A percentile compares a stretch with the other conserved stretches of the same genome.
Evolutionary conservation across 2,329 filamentous ascomycete genomes (phyloP).

Genomic region (Apiospora pterosperma): DNA sequence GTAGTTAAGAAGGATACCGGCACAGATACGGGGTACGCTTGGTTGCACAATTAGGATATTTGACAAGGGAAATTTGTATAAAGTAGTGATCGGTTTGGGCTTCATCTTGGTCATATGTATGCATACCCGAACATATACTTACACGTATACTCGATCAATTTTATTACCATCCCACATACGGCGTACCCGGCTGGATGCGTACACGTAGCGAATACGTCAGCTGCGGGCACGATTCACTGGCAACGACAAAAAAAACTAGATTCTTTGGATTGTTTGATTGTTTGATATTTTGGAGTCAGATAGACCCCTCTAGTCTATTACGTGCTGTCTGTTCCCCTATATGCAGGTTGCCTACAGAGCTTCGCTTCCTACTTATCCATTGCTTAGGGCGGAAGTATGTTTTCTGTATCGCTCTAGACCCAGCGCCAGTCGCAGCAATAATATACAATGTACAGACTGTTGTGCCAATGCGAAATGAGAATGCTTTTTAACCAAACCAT

Average conservation of each 20-base stretch:
- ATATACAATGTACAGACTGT: background rate
- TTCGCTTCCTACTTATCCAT: background rate
- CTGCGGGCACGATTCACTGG: background rate
- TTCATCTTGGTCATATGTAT: background rate
- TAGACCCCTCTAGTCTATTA: background rate
- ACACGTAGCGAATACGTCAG: background rate
- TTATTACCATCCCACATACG: background rate
- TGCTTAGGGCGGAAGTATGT: background rate
- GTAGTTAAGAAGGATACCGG: no score
- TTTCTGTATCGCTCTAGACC: background rate
- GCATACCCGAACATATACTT: background rate
- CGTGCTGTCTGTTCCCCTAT: background rate
- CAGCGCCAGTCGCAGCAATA: background rate
- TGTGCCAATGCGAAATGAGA: background rate
- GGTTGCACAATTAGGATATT: background rate
- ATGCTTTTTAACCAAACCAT: background rate
- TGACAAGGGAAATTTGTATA: background rate
- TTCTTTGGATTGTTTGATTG: background rate
- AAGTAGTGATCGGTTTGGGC: background rate
- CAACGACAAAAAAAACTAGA: background rate
- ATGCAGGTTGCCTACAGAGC: background rate
- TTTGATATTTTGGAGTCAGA: background rate
- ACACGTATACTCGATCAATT: background rate
- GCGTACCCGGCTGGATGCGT: background rate
- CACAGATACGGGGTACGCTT: background rate